Percentiles rank a stretch among this genome's conserved stretches.
Evolutionary conservation across 2,329 filamentous ascomycete genomes (phyloP).

Genomic region (Aspergillus fructus): DNA sequence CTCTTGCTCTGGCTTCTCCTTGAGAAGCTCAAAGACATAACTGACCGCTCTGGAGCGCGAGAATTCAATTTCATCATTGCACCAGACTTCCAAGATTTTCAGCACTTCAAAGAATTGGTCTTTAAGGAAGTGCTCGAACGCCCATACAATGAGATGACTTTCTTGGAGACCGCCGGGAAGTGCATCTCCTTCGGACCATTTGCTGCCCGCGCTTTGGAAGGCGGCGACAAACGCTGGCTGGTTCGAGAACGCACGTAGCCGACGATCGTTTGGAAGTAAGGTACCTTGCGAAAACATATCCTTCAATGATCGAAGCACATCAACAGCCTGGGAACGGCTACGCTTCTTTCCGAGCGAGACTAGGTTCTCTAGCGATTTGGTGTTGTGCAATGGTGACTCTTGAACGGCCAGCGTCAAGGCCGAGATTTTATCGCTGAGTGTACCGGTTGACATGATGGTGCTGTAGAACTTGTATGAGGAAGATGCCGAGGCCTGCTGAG

Average conservation of each 20-base stretch:
- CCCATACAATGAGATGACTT: constrained; percentile 80
- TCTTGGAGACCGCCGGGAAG: constrained; percentile 74
- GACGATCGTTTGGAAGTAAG: constrained; percentile 77
- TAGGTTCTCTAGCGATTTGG: constrained; percentile 82
- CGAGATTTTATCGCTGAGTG: constrained; percentile 93
- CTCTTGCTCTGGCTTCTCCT: constrained; percentile 96
- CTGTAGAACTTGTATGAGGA: constrained; percentile 95
- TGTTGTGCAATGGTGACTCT: constrained; percentile 92
- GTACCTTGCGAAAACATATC: constrained; percentile 90
- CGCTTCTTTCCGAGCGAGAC: constrained; percentile 84
- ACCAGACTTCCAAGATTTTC: constrained; percentile 88
- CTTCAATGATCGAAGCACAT: constrained; percentile 88
- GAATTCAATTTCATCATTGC: constrained; percentile 92
- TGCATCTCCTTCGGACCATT: constrained; percentile 68
- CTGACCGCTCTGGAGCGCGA: constrained; percentile 84
- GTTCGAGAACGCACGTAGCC: constrained; percentile 73
- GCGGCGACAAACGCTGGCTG: constrained; percentile 75
- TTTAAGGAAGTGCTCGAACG: constrained; percentile 94
- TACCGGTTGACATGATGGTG: constrained; percentile 95
- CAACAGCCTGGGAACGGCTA: constrained; percentile 87
- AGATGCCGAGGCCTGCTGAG: constrained; percentile 70
- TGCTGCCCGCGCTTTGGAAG: constrained; percentile 61
- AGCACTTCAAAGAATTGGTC: constrained; percentile 89
- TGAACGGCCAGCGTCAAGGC: constrained; percentile 91
- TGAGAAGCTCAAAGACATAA: constrained; percentile 86